phyloP scores from a whole-genome alignment of 805 yeast genomes.

The Peterozyma xylosa region DNA sequence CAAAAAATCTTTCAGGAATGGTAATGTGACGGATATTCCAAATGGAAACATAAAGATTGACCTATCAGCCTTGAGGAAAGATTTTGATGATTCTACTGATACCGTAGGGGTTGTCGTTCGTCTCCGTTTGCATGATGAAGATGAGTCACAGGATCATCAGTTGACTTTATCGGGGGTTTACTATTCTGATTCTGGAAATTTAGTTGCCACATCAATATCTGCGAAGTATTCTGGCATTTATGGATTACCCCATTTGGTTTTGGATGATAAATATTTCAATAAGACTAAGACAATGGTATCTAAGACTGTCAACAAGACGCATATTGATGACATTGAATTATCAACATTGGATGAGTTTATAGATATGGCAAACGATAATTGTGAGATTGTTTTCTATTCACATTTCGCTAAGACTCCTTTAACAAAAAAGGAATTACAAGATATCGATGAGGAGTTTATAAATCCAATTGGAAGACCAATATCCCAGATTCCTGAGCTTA shows the following conservation, averaged over 20 bases:
- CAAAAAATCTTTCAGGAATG: conserved; percentile 1
- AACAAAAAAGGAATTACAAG: conserved; percentile 41
- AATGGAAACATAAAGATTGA: conserved; percentile 14
- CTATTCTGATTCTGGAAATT: conserved; percentile 58
- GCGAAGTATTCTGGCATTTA: conserved; percentile 59
- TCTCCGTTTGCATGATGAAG: conserved; percentile 27
- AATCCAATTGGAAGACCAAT: conserved; percentile 80
- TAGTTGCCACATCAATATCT: conserved; percentile 50
- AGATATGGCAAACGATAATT: conserved; percentile 28
- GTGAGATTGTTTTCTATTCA: conserved; percentile 67
- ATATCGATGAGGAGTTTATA: conserved; percentile 64
- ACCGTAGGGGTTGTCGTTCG: conserved; percentile 15
- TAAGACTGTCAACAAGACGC: conserved; percentile 35
- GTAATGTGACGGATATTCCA: conserved; percentile 15
- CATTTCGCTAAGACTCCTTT: conserved; percentile 60
- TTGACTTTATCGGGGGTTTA: conserved; percentile 54
- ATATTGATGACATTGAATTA: conserved; percentile 29
- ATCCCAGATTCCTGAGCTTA: conserved; percentile 46
- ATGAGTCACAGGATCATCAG: conserved; percentile 41
- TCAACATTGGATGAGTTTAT: conserved; percentile 28
- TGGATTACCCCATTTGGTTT: conserved; percentile 51
- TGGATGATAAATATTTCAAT: conserved; percentile 33
- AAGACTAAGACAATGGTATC: conserved; percentile 35
- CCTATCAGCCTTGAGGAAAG: conserved; percentile 1
- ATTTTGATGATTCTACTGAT: conserved; percentile 28